Evolutionary conservation across 768 basidiomycete genomes (phyloP), one percentile per base, ranked within the genome.

Genomic region (Mycena vitilis): DNA sequence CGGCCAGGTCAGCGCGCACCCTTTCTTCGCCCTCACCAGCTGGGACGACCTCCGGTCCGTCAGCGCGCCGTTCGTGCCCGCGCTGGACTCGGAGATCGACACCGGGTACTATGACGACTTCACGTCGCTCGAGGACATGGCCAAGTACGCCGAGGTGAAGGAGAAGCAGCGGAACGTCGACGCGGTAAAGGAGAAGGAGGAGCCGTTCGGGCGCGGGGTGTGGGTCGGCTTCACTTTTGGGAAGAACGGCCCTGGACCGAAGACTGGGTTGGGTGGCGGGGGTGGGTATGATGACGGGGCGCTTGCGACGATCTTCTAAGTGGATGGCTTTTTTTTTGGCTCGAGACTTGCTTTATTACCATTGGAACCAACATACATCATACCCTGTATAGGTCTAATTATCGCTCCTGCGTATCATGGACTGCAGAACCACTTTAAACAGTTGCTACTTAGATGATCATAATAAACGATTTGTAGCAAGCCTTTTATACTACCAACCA

Each of bases 151-250:
- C 13, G 97, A 99, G 78, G 98, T 99, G 9, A 89, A 93, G 79
- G 98, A 98, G 84, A 99, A 99, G 81, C 96, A 98, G 81, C 84
- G 82, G 75, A 96, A 98, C 76, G 96, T 99, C 30, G 97, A 97
- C 30, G 87, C 87, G 64, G 94, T 98, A 20, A 89, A 87, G 78
- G 97, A 99, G 83, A 93, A 93, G 78, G 95, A 94, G 5, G 94
- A 95, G 66, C 78, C 84, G 4, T 81, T 86, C 73, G 78, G 84
- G 2, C 82, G 94, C 55, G 94, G 94, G 6, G 92, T 95, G 49
- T 95, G 94, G 94, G 94, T 95, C 60, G 94, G 94, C 4, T 95
- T 95, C 74, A 95, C 94, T 4, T 95, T 95, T 81, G 94, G 94
- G 37, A 95, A 94, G 81, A 94, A 94, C 77, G 92, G 92, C 10